phyloP scores from a whole-genome alignment of 495 filamentous ascomycete genomes.

The Penicillium nucicola region DNA sequence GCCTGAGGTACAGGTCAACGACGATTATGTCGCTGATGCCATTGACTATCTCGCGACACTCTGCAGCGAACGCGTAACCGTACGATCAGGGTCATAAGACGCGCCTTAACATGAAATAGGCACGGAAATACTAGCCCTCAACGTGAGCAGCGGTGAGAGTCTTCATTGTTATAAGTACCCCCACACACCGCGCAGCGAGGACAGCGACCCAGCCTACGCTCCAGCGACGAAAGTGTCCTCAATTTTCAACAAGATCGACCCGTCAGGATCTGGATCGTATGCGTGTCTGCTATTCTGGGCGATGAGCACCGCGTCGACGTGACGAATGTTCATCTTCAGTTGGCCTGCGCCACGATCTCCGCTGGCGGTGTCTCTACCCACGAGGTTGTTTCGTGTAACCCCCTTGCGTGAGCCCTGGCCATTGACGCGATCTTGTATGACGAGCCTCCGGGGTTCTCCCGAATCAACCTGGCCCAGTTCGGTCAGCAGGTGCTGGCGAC shows the following conservation, averaged over 20 bases:
- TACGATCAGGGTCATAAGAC: slow-evolving; percentile 51
- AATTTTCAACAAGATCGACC: slow-evolving; percentile 42
- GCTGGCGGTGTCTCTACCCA: slow-evolving; percentile 43
- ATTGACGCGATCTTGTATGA: slow-evolving; percentile 41
- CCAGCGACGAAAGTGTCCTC: slow-evolving; percentile 49
- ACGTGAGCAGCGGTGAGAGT: slow-evolving; percentile 32
- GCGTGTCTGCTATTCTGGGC: slow-evolving; percentile 40
- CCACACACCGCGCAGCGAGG: slow-evolving; percentile 28
- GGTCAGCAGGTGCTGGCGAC: slow-evolving; percentile 29
- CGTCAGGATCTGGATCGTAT: slow-evolving; percentile 38
- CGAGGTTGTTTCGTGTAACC: slow-evolving; percentile 42
- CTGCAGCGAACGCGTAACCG: slow-evolving; percentile 27
- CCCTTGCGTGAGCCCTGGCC: slow-evolving; percentile 39
- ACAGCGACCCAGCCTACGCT: slow-evolving; percentile 48
- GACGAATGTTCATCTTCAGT: slow-evolving; percentile 44
- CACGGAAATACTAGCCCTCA: slow-evolving; percentile 52
- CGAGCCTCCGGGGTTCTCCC: slow-evolving; percentile 29
- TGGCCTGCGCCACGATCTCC: slow-evolving; percentile 28
- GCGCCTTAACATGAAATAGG: slow-evolving; percentile 47
- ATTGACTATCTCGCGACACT: slow-evolving; percentile 44
- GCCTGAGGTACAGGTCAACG: slow-evolving; percentile 38
- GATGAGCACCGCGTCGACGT: slow-evolving; percentile 37
- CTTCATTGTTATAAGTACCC: slow-evolving; percentile 44
- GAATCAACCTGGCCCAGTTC: slow-evolving; percentile 26
- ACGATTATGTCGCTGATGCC: slow-evolving; percentile 38